phyloP scores from a whole-genome alignment of 2,329 filamentous ascomycete genomes.

The Emmonsiellopsis sp. region DNA sequence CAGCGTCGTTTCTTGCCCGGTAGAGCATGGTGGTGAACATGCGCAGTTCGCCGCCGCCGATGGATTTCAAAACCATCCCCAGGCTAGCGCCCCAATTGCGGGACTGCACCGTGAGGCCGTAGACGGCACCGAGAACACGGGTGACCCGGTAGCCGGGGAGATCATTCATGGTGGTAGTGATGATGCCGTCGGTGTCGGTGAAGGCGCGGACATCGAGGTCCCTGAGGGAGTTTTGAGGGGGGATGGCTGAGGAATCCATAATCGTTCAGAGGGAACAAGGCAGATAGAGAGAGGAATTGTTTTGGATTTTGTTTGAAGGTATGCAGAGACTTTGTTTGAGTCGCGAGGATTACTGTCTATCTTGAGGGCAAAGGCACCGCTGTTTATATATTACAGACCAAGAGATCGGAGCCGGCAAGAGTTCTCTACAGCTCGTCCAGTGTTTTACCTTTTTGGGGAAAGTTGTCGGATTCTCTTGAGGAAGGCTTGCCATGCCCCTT shows the following conservation, averaged over 20 bases:
- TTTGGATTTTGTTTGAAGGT: no score
- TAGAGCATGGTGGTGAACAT: conserved; percentile 54
- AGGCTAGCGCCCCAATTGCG: conserved; percentile 50
- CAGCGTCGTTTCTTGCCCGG: conserved; percentile 49
- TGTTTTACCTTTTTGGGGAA: no score
- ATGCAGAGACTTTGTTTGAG: no score
- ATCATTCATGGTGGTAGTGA: conserved; percentile 56
- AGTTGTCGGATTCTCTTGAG: no score
- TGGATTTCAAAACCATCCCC: conserved; percentile 47
- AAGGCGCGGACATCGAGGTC: conserved; percentile 30
- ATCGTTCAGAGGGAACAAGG: no score
- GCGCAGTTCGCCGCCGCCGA: conserved; percentile 49
- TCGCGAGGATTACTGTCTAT: no score
- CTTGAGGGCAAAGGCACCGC: no score
- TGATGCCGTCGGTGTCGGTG: conserved; percentile 52
- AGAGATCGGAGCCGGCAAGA: no score
- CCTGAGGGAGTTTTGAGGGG: background rate
- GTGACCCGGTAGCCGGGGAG: conserved; percentile 52
- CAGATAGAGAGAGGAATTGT: no score
- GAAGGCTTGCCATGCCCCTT: no score
- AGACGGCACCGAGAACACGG: conserved; percentile 49
- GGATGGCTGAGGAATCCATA: background rate
- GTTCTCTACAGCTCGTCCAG: no score
- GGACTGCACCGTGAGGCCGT: conserved; percentile 48
- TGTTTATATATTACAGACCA: no score